These are phyloP conservation scores for Globisporangium ultimum DNA, from an alignment of 352 stramenopile genomes.

Conservation along the genomic window DNA sequence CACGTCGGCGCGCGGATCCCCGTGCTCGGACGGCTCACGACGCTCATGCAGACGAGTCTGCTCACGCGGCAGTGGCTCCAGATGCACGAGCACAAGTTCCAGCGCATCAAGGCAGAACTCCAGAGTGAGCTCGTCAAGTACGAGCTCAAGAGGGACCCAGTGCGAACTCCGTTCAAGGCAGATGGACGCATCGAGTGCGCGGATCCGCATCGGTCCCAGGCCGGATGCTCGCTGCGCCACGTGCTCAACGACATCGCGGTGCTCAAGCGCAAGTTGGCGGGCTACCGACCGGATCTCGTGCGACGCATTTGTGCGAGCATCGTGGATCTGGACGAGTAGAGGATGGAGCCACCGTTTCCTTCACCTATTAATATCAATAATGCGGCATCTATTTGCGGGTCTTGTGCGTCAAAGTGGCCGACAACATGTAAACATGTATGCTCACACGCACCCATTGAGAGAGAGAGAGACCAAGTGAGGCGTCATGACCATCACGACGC, in stretches of 20 bases:
- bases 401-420: neutral
- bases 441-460: neutral
- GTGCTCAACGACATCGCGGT: conserved; percentile 41
- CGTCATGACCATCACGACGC: conserved; percentile 74
- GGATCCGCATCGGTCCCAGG: conserved; percentile 41
- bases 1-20: conserved; percentile 60
- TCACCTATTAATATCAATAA: conserved; percentile 3
- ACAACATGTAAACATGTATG: neutral
- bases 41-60: conserved; percentile 68
- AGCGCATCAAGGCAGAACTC: conserved; percentile 32
- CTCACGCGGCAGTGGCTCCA: conserved; percentile 72
- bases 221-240: conserved; percentile 40
- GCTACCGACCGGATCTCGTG: conserved; percentile 53
- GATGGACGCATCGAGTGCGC: conserved; percentile 41
- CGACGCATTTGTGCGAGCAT: conserved; percentile 43
- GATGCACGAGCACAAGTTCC: conserved; percentile 44
- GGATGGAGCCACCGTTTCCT: too few relatives aligned
- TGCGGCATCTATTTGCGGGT: conserved; percentile 1
- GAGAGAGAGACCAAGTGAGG: neutral
- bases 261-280: conserved; percentile 43
- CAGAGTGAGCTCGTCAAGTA: conserved; percentile 62
- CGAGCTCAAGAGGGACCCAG: conserved; percentile 35
- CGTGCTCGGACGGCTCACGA: conserved; percentile 58
- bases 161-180: conserved; percentile 14
- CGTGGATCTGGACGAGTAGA: conserved; percentile 22